Evolutionary conservation across 2,329 filamentous ascomycete genomes (phyloP).

Genomic region (Phialophora chinensis): DNA sequence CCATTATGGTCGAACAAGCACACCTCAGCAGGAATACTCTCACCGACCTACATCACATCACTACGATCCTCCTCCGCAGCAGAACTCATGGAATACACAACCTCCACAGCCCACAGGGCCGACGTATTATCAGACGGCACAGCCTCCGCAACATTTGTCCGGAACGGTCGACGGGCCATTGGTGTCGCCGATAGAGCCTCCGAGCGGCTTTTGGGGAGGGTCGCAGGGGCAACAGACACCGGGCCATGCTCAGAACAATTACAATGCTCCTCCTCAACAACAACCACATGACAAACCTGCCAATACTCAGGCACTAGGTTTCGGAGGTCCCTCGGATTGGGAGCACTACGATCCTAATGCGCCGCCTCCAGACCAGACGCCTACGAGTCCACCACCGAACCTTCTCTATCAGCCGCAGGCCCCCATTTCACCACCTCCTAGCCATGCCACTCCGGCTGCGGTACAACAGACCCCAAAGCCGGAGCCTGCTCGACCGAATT

Average conservation of each 20-base stretch:
- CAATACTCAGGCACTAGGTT: slow-evolving; percentile 46
- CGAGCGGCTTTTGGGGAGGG: slow-evolving; percentile 20
- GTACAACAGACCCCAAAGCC: slow-evolving; percentile 18
- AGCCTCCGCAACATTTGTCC: slow-evolving; percentile 17
- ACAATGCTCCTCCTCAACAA: slow-evolving; percentile 33
- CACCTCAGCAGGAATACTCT: slow-evolving; percentile 43
- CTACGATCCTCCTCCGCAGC: slow-evolving; percentile 43
- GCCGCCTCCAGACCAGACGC: slow-evolving; percentile 28
- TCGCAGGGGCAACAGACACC: slow-evolving; percentile 22
- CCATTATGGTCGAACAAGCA: slow-evolving; percentile 40
- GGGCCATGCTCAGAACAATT: slow-evolving; percentile 19
- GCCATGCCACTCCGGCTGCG: slow-evolving; percentile 4
- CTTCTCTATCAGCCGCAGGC: slow-evolving; percentile 11
- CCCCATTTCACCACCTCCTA: slow-evolving; percentile 13
- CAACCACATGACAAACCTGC: slow-evolving; percentile 35
- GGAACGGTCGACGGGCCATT: slow-evolving; percentile 30
- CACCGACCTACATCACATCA: slow-evolving; percentile 42
- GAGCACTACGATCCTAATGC: slow-evolving; percentile 45
- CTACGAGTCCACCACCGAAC: slow-evolving; percentile 23
- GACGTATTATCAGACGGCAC: slow-evolving; percentile 29
- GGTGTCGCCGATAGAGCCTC: slow-evolving; percentile 37
- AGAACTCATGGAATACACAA: slow-evolving; percentile 31
- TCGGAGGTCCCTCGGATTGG: slow-evolving; percentile 55
- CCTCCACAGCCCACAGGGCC: slow-evolving; percentile 20
- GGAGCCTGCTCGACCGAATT: slow-evolving; percentile 10